A percentile compares a stretch with the other conserved stretches of the same genome.
phyloP scores from a whole-genome alignment of 2,329 filamentous ascomycete genomes.

The Cladorrhinum sp. region DNA sequence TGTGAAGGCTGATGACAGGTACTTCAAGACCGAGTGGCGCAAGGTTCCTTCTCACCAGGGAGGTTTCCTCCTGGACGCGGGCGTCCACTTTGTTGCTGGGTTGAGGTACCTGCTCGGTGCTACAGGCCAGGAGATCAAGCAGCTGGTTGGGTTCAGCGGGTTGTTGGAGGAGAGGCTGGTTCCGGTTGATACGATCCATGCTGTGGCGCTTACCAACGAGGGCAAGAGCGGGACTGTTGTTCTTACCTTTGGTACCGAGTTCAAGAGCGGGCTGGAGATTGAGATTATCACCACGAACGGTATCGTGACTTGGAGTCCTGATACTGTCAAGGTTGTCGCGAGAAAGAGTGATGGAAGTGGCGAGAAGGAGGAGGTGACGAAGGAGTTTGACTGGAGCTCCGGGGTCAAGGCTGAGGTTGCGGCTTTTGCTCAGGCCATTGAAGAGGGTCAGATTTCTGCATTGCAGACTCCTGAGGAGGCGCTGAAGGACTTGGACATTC shows the following conservation, averaged over 20 bases:
- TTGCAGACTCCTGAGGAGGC: constrained; percentile 32
- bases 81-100: constrained; percentile 68
- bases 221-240: constrained; percentile 28
- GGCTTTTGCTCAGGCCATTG: constrained; percentile 30
- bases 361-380: constrained; percentile 22
- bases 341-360: constrained; percentile 10
- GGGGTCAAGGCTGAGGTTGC: constrained; percentile 33
- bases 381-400: constrained; percentile 22
- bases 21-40: constrained; percentile 56
- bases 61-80: constrained; percentile 72
- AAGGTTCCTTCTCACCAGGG: constrained; percentile 69
- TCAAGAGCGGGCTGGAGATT: constrained; percentile 28
- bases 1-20: constrained; percentile 45
- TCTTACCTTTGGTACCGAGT: constrained; percentile 34
- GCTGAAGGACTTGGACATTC: constrained; percentile 31
- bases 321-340: constrained; percentile 21
- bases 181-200: constrained; percentile 65
- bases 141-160: constrained; percentile 53
- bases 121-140: constrained; percentile 43
- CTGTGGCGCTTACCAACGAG: constrained; percentile 37
- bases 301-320: constrained; percentile 27
- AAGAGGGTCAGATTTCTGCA: constrained; percentile 22
- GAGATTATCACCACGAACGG: constrained; percentile 32
- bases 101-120: constrained; percentile 56
- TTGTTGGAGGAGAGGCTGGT: constrained; percentile 56